Evolutionary conservation across 164 flowering plant genomes (phyloP).

Genomic region (Brasenia schreberi): DNA sequence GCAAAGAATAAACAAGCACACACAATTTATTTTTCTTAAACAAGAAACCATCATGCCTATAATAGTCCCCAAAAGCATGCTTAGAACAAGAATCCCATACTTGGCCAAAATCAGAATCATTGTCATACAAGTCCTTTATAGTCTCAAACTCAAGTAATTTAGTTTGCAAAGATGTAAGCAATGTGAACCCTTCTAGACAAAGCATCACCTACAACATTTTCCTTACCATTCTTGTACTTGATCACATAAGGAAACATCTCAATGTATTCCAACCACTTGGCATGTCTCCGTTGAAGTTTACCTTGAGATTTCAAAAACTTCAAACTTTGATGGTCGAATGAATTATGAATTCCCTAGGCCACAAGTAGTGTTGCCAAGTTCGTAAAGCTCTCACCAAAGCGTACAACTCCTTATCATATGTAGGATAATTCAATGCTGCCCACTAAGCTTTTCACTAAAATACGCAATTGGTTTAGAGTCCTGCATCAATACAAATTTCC

Average conservation of each 20-base stretch:
- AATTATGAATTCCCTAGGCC: background rate
- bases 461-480: background rate
- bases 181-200: slow-evolving; percentile 6
- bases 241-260: slow-evolving; percentile 6
- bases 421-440: slow-evolving; percentile 1
- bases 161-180: slow-evolving; percentile 1
- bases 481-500: background rate
- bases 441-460: background rate
- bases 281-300: background rate
- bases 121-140: slow-evolving; percentile 6
- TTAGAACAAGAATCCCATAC: slow-evolving; percentile 4
- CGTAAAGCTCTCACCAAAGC: slow-evolving; percentile 1
- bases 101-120: slow-evolving; percentile 7
- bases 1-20: background rate
- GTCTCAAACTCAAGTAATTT: slow-evolving; percentile 5
- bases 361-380: background rate
- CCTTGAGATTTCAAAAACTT: slow-evolving; percentile 1
- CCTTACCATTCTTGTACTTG: slow-evolving; percentile 7
- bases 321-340: background rate
- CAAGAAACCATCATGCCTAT: slow-evolving; percentile 8
- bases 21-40: slow-evolving; percentile 5
- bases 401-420: background rate
- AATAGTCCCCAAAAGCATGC: background rate
- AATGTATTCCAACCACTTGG: slow-evolving; percentile 1
- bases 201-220: slow-evolving; percentile 6